Evolutionary conservation across 1,139 yeast species (phyloP), one percentile per base, ranked within the genome.

Genomic region (Hemisphaericaspora xylanilytica): DNA sequence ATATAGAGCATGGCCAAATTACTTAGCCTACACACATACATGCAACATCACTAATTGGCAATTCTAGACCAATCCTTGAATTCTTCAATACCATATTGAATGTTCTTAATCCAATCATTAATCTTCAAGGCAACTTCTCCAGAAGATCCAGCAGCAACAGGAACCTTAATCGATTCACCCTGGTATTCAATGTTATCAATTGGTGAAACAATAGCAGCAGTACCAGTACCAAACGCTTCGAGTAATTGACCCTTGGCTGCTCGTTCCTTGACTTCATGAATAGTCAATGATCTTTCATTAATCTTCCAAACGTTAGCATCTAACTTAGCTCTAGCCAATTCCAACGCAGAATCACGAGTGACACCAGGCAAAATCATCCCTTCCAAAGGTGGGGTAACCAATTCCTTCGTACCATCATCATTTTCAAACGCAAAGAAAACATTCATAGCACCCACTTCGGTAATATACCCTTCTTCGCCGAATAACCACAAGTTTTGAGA

Each of bases 371-470:
- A 76, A 56, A 92, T 92, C 48, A 96, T 90, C 46, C 98, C 98
- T 58, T 92, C 97, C 54, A 90, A 73, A 45, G 98, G 98, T 44
- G 97, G 95, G 44, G 98, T 92, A 33, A 82, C 96, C 52, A 92
- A 76, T 70, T 92, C 98, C 59, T 85, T 85, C 68, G 82, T 85
- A 40, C 96, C 96, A 30, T 82, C 76, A 57, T 81, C 77, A 28
- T 47, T 46, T 64, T 80, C 67, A 70, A 90, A 87, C 11, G 81
- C 96, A 53, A 86, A 81, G 68, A 90, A 92, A 34, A 77, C 90
- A 66, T 92, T 92, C 97, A 92, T 92, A 43, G 97, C 89, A 51
- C 98, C 98, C 43, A 87, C 97, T 69, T 92, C 98, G 47, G 97
- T 92, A 55, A 92, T 78, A 61, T 80, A 69, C 45, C 89, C 88